Evolutionary conservation across 2,329 filamentous ascomycete species (phyloP).

Genomic region (Fusarium sp.): DNA sequence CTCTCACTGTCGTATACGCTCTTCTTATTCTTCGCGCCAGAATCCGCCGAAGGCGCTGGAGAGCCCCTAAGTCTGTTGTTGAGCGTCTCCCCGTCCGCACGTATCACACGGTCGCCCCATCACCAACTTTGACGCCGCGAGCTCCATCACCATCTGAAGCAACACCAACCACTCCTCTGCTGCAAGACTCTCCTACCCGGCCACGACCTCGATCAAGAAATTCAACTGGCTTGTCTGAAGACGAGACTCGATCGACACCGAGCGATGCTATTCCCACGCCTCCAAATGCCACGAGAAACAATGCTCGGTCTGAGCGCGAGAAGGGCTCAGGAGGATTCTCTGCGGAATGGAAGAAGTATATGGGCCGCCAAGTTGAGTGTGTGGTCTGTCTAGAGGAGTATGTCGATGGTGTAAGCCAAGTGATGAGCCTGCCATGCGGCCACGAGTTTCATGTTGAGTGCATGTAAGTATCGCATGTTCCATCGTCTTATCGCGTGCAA

Average conservation of each 20-base stretch:
- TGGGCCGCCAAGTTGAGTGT: constrained; percentile 84
- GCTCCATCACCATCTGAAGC: constrained; percentile 75
- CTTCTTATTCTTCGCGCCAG: constrained; percentile 89
- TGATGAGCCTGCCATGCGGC: constrained; percentile 97
- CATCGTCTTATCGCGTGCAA: constrained; percentile 1
- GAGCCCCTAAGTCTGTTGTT: constrained; percentile 97
- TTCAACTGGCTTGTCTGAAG: constrained; percentile 72
- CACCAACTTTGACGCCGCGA: constrained; percentile 68
- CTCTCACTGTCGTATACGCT: constrained; percentile 92
- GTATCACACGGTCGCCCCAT: constrained; percentile 85
- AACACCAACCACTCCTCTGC: constrained; percentile 84
- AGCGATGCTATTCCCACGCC: constrained; percentile 60
- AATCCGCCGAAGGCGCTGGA: constrained; percentile 90
- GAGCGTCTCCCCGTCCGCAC: constrained; percentile 95
- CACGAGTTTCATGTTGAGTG: constrained; percentile 98
- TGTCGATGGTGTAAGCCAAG: constrained; percentile 90
- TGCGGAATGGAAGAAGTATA: constrained; percentile 75
- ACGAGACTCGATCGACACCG: constrained; percentile 62
- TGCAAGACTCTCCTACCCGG: constrained; percentile 71
- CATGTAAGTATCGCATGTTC: constrained; percentile 79
- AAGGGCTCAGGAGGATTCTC: constrained; percentile 62
- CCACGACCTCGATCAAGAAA: constrained; percentile 76
- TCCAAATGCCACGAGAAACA: constrained; percentile 52
- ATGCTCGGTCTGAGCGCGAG: constrained; percentile 61
- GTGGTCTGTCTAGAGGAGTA: constrained; percentile 98